phyloP scores from a whole-genome alignment of 2,329 filamentous ascomycete genomes.

The Ascochyta pisi region DNA sequence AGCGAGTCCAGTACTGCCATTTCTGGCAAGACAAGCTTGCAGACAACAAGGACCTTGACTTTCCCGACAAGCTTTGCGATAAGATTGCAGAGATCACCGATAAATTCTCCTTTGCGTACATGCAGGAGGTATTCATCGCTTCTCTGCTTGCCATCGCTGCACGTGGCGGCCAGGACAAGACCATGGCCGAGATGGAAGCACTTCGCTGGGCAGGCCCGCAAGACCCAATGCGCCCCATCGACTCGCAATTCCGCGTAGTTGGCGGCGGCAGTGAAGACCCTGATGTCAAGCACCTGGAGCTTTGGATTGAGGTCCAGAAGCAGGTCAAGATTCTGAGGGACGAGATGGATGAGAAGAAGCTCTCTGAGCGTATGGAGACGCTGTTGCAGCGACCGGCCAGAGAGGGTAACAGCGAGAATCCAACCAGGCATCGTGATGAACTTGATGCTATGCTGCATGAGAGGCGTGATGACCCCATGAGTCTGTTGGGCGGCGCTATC shows the following conservation, averaged over 20 bases:
- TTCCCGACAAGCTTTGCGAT: conserved; percentile 50
- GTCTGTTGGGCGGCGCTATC: not conserved
- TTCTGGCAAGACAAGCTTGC: conserved; percentile 55
- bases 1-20: conserved; percentile 52
- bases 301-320: conserved; percentile 53
- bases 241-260: conserved; percentile 1
- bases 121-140: conserved; percentile 54
- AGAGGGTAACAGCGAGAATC: not conserved
- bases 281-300: conserved; percentile 46
- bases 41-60: conserved; percentile 48
- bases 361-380: conserved; percentile 14
- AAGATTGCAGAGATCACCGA: conserved; percentile 53
- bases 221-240: conserved; percentile 28
- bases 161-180: conserved; percentile 25
- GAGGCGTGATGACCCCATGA: not conserved
- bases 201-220: conserved; percentile 37
- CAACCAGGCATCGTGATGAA: conserved; percentile 28
- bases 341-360: conserved; percentile 44
- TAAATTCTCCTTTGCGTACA: conserved; percentile 56
- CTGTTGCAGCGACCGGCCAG: conserved; percentile 1
- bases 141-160: conserved; percentile 48
- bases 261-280: conserved; percentile 16
- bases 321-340: conserved; percentile 53
- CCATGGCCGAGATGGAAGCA: conserved; percentile 16
- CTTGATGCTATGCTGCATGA: conserved; percentile 33